Base-by-base conservation (phyloP, 2,329 filamentous ascomycete species). In the Dothideomycetes sp. region DNA sequence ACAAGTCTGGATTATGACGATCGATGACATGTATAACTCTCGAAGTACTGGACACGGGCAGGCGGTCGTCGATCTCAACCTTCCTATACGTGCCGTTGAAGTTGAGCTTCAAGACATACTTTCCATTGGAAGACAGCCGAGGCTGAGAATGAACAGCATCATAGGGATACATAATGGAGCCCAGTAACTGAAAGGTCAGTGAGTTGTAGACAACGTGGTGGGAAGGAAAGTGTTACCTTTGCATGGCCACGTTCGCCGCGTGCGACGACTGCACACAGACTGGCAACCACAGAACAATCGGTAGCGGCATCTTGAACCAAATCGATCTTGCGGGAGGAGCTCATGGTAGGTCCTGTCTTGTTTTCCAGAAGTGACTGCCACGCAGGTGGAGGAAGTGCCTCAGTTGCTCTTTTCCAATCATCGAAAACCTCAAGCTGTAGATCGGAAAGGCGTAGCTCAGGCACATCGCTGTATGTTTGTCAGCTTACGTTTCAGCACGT, bases 281-380 rank as follows among this genome's bases (percentile, higher is more conserved):
- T 95, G 12, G 91, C 91, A 19, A 98, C 89, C 3, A 98, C 89
- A 1, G 91, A 96, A 57, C 91, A 98, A 59, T 98, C 91, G 1
- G 89, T 93, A 4, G 89, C 88, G 45, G 94, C 79, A 61, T 98
- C 91, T 61, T 98, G 91, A 3, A 95, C 87, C 6, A 98, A 73
- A 60, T 98, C 89, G 46, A 84, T 78, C 11, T 74, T 70, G 7
- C 69, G 63, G 5, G 64, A 62, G 12, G 72, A 67, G 33, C 64
- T 61, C 77, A 84, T 84, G 9, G 74, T 64, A 11, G 69, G 70
- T 3, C 59, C 60, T 4, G 58, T 48, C 10, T 55, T 49, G 19
- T 44, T 46, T 22, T 55, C 51, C 22, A 54, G 49, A 4, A 49
- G 49, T 1, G 56, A 50, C 16, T 58, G 56, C 56, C 61, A 61